These are phyloP conservation scores for Lachnellula cervina DNA, from an alignment of 2,329 filamentous ascomycete species.

Conservation along the genomic window DNA sequence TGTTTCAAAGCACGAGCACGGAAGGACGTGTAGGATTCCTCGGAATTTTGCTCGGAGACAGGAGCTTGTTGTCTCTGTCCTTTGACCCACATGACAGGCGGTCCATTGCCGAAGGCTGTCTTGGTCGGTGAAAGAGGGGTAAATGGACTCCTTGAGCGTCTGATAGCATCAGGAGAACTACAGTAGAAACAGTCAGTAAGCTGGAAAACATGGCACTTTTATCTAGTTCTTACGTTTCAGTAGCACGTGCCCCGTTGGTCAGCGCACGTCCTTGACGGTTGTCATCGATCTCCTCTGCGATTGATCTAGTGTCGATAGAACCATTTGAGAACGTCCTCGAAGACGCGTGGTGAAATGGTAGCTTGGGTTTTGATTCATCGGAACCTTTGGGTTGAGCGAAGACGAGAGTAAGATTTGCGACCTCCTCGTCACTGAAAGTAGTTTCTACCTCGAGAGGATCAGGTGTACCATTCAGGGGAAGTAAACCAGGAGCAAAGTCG, in stretches of 20 bases:
- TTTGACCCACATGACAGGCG: slow-evolving; percentile 36
- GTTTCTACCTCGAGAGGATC: slow-evolving; percentile 31
- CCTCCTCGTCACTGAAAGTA: slow-evolving; percentile 48
- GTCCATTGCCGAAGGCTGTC: slow-evolving; percentile 21
- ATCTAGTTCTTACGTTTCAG: slow-evolving; percentile 31
- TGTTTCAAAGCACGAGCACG: slow-evolving; percentile 37
- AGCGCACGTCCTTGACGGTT: slow-evolving; percentile 34
- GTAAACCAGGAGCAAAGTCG: slow-evolving; percentile 43
- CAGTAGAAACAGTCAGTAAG: slow-evolving; percentile 5
- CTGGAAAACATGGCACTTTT: not conserved
- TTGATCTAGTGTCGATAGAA: slow-evolving; percentile 48
- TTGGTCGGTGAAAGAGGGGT: slow-evolving; percentile 21
- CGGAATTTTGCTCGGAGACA: slow-evolving; percentile 31
- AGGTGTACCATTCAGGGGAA: slow-evolving; percentile 14
- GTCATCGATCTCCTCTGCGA: slow-evolving; percentile 43
- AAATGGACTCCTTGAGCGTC: slow-evolving; percentile 26
- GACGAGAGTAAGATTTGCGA: slow-evolving; percentile 49
- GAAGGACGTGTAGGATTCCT: slow-evolving; percentile 35
- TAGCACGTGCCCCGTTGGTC: slow-evolving; percentile 34
- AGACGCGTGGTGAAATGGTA: slow-evolving; percentile 36
- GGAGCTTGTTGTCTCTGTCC: slow-evolving; percentile 30
- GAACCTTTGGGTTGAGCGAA: slow-evolving; percentile 35
- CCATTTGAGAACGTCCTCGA: slow-evolving; percentile 51
- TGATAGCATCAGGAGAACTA: slow-evolving; percentile 25
- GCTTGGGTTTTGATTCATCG: slow-evolving; percentile 31